Evolutionary conservation across 1,284 basidiomycete species (phyloP), one percentile per base, ranked within the genome.

Genomic region (Ceratobasidium sp.): DNA sequence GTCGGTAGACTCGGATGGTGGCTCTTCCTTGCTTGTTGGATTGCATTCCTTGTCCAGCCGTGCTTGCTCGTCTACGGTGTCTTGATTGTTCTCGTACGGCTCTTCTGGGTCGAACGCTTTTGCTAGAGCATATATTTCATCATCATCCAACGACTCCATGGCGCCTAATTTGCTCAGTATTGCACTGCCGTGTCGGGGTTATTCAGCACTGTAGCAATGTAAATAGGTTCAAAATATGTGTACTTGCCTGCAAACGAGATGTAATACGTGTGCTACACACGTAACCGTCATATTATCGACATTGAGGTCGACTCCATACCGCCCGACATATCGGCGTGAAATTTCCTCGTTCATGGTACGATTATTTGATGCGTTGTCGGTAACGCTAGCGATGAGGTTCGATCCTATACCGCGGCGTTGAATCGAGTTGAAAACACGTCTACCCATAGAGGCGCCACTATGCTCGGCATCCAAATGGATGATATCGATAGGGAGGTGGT

Each of bases 361-460:
- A 46, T 71, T 71, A 30, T 60, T 60, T 41, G 55, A 71, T 1
- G 55, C 69, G 23, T 71, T 71, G 41, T 71, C 55, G 38, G 69
- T 71, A 1, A 71, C 55, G 30, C 69, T 71, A 23, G 69, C 69
- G 20, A 71, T 44, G 44, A 71, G 33, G n/a, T 60, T 71, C 30
- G 10, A 1, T 5, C 7, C 69, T 7, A n/a, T 23, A 12, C 33
- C 55, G 14, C 30, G 23, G 2, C 38, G 14, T 4, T 38, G 35
- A 16, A 27, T 44, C 7, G 55, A 46, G 8, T 60, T 23, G 23
- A 71, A 71, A 1, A 71, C 20, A 38, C 30, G 44, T n/a, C 48
- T 52, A 0, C 55, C 69, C 69, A 71, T 60, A 3, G 4, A 18
- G 1, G 14, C n/a, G n/a, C 69, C 69, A n/a, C 20, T 44, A 41